Evolutionary conservation across 2,329 filamentous ascomycete species (phyloP).

Genomic region (Ascochyta koolunga): DNA sequence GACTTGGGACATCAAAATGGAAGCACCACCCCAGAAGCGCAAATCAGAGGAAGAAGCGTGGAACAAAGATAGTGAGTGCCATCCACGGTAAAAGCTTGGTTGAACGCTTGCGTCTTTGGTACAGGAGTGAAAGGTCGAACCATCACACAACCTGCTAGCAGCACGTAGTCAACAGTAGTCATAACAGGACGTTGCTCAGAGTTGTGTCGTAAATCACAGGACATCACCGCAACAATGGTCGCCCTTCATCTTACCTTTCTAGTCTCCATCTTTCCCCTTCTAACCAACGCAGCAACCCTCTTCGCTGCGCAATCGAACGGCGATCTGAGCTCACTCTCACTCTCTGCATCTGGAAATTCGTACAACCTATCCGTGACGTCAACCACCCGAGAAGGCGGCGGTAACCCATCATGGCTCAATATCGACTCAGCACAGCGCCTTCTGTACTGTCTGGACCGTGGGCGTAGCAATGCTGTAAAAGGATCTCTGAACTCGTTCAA

Average conservation of each 20-base stretch:
- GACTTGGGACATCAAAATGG: constrained; percentile 3
- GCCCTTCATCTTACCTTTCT: background rate
- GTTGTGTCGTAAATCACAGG: too few species aligned
- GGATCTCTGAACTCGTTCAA: constrained; percentile 20
- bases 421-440: constrained; percentile 16
- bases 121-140: background rate
- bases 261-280: background rate
- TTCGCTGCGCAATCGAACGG: constrained; percentile 23
- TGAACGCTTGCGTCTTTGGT: background rate
- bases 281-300: constrained; percentile 13
- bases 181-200: background rate
- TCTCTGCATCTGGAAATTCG: background rate
- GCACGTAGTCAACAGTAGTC: background rate
- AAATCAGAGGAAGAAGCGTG: background rate
- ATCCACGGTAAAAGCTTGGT: background rate
- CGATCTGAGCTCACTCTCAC: constrained; percentile 17
- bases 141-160: background rate
- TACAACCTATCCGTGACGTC: constrained; percentile 17
- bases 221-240: background rate
- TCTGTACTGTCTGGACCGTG: constrained; percentile 24
- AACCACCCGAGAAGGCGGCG: constrained; percentile 10
- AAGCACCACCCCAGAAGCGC: background rate
- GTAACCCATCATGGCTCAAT: constrained; percentile 19
- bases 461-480: constrained; percentile 7
- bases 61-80: constrained; percentile 1